Conservation (phyloP, 148 eudicot genomes). For the Dysphania ambrosioides region DNA sequence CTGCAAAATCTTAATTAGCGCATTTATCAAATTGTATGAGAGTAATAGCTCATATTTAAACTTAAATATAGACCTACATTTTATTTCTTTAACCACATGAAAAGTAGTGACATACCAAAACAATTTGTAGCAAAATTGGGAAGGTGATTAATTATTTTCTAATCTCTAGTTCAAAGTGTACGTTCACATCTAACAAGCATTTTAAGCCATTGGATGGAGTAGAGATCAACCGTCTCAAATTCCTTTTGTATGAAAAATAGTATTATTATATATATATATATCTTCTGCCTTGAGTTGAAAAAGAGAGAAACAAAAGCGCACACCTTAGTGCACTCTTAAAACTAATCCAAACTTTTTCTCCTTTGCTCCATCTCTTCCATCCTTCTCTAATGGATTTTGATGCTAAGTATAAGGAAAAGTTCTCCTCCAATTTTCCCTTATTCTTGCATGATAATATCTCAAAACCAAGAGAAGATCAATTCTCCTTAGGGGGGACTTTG, state of each 20-base stretch:
- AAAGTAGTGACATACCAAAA: no score
- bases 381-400: slow-evolving; percentile 57
- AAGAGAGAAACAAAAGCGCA: slow-evolving; percentile 17
- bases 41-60: slow-evolving; percentile 19
- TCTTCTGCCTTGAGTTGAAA: slow-evolving; percentile 13
- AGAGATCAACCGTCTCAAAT: slow-evolving; percentile 23
- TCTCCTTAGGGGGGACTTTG: slow-evolving; percentile 25
- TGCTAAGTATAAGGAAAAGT: slow-evolving; percentile 32
- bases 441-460: slow-evolving; percentile 23
- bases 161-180: no score
- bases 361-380: slow-evolving; percentile 15
- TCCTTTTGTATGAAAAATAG: background rate
- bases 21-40: slow-evolving; percentile 22
- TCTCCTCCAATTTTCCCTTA: slow-evolving; percentile 20
- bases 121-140: no score
- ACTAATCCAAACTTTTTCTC: slow-evolving; percentile 15
- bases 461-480: slow-evolving; percentile 29
- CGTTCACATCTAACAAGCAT: no score
- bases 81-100: background rate
- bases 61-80: background rate
- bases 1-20: slow-evolving; percentile 20
- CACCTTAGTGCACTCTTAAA: background rate
- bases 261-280: slow-evolving; percentile 17
- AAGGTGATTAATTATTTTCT: no score
- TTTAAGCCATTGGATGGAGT: slow-evolving; percentile 27